A percentile compares a stretch with the other conserved stretches of the same genome.
Conservation (phyloP, 2,329 filamentous ascomycete species). For the Teratosphaeria destructans region DNA sequence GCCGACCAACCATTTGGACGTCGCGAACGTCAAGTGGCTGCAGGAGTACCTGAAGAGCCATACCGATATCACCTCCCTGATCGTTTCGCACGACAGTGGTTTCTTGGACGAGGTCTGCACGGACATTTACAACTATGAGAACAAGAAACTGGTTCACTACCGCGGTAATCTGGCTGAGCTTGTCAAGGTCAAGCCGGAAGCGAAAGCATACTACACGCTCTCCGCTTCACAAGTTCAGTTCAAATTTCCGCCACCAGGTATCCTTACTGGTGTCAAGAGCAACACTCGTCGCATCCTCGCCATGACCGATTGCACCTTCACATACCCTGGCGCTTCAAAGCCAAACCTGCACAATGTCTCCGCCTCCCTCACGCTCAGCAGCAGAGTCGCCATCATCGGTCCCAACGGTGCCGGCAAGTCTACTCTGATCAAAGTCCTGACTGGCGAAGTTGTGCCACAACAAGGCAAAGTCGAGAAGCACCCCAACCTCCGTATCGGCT, state of each 20-base stretch:
- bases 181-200: slow-evolving; percentile 82
- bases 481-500: slow-evolving; percentile 94
- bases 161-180: slow-evolving; percentile 75
- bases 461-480: slow-evolving; percentile 91
- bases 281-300: slow-evolving; percentile 87
- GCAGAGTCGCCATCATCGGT: slow-evolving; percentile 89
- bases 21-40: slow-evolving; percentile 91
- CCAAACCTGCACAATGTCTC: slow-evolving; percentile 80
- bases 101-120: slow-evolving; percentile 97
- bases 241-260: slow-evolving; percentile 95
- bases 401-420: slow-evolving; percentile 98
- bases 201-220: slow-evolving; percentile 95
- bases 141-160: slow-evolving; percentile 87
- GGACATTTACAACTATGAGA: slow-evolving; percentile 98
- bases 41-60: slow-evolving; percentile 93
- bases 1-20: slow-evolving; percentile 97
- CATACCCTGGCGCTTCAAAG: slow-evolving; percentile 83
- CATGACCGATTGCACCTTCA: slow-evolving; percentile 84
- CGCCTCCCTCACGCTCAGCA: slow-evolving; percentile 80
- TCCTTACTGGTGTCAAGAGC: slow-evolving; percentile 90
- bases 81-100: slow-evolving; percentile 95
- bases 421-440: slow-evolving; percentile 93
- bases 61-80: slow-evolving; percentile 90
- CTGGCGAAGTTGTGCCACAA: slow-evolving; percentile 79
- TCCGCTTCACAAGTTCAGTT: slow-evolving; percentile 83